Conservation (phyloP, 345 rosid genomes). For the Eucalyptus urophylla region DNA sequence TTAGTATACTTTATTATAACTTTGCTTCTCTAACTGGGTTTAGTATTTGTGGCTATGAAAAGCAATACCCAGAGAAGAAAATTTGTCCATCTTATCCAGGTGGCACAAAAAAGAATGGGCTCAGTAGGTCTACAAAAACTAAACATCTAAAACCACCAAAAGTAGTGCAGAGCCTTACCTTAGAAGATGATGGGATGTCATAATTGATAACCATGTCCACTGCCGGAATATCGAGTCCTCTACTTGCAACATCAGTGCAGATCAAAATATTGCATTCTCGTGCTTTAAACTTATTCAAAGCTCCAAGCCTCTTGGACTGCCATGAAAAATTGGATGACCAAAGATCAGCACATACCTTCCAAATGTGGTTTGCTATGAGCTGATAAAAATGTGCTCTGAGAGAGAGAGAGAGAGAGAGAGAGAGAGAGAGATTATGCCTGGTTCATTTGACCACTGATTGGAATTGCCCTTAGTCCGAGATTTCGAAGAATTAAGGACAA, state of each 20-base stretch:
- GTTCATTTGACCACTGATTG: constrained; percentile 94
- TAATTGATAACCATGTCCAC: constrained; percentile 96
- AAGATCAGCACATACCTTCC: not conserved
- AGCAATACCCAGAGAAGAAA: not conserved
- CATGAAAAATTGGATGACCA: not conserved
- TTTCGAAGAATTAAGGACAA: constrained; percentile 72
- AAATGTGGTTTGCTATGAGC: not conserved
- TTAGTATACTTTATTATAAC: not conserved
- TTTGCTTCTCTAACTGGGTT: not conserved
- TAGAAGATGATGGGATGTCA: constrained; percentile 77
- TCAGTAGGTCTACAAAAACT: not conserved
- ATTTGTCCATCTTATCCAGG: not conserved
- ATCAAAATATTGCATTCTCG: constrained; percentile 89
- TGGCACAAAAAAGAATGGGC: not conserved
- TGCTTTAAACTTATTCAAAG: constrained; percentile 86
- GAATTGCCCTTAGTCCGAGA: constrained; percentile 87
- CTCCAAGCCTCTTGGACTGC: constrained; percentile 93
- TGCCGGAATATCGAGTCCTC: constrained; percentile 96
- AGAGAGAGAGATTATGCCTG: constrained; percentile 33
- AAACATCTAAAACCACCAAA: not conserved
- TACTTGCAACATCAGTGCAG: constrained; percentile 95
- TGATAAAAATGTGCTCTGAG: not conserved
- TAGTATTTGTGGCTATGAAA: not conserved
- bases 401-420: not conserved
- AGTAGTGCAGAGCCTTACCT: constrained; percentile 16